Evolutionary conservation across 208 protist genomes (phyloP).

Genomic region (Phytomonas sp.): DNA sequence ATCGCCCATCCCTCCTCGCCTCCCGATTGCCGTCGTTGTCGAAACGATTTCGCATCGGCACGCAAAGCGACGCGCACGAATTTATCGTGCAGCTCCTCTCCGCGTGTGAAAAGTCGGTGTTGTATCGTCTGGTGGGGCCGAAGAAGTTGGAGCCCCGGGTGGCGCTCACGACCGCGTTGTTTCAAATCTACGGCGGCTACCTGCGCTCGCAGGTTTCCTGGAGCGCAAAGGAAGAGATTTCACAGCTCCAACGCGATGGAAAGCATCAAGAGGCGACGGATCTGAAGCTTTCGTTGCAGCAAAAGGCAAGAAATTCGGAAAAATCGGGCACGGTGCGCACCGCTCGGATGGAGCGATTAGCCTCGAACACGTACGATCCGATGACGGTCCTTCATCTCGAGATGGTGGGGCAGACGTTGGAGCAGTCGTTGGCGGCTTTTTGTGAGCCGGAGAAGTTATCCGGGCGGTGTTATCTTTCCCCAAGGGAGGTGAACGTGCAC

Average conservation of each 20-base stretch:
- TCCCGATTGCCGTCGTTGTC: conserved; percentile 55
- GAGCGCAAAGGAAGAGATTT: conserved; percentile 68
- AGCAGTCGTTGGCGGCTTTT: conserved; percentile 74
- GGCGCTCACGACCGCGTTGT: conserved; percentile 67
- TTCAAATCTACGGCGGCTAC: conserved; percentile 76
- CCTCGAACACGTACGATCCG: conserved; percentile 85
- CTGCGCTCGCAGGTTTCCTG: conserved; percentile 80
- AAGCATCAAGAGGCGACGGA: conserved; percentile 73
- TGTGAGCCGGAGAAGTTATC: conserved; percentile 63
- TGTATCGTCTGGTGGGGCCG: conserved; percentile 63
- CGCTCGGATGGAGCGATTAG: conserved; percentile 21
- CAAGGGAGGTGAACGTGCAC: conserved; percentile 62
- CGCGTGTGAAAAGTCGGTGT: conserved; percentile 64
- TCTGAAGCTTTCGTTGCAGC: conserved; percentile 31
- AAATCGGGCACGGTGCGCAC: conserved; percentile 11
- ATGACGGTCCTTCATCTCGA: conserved; percentile 75
- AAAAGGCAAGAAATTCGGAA: conserved; percentile 1
- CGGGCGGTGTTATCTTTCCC: conserved; percentile 64
- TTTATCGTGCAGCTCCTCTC: conserved; percentile 80
- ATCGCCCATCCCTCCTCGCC: conserved; percentile 51
- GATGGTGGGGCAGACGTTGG: conserved; percentile 51
- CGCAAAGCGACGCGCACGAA: conserved; percentile 89
- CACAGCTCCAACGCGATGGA: conserved; percentile 46
- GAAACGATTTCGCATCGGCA: conserved; percentile 68
- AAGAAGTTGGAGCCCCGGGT: conserved; percentile 55